These are phyloP conservation scores for Juncus effusus DNA, from an alignment of 176 grass and related monocot genomes.

Conservation along the genomic window DNA sequence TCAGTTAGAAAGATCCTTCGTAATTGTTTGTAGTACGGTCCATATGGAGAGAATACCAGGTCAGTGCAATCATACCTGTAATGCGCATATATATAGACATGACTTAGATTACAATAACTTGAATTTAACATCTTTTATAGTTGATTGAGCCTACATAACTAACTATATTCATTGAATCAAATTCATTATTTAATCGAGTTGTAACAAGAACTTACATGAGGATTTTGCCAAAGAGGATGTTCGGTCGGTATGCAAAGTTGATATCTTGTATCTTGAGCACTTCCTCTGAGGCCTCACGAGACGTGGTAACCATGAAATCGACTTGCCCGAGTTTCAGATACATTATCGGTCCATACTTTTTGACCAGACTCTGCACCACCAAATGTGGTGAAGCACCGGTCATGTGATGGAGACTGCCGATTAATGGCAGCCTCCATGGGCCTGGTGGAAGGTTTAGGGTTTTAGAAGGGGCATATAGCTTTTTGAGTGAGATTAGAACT, in stretches of 20 bases:
- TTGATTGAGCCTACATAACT: constrained; percentile 13
- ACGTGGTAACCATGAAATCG: constrained; percentile 1
- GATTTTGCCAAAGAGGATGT: neutral
- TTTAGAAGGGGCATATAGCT: neutral
- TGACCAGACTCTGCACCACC: neutral
- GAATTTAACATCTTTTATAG: constrained; percentile 5
- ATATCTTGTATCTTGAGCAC: neutral
- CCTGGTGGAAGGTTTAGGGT: constrained; percentile 15
- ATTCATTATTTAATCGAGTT: neutral
- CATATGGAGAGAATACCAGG: constrained; percentile 1
- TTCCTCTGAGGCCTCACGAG: neutral
- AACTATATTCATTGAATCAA: neutral
- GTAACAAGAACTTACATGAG: neutral
- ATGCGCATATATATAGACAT: neutral
- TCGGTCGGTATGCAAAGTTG: neutral
- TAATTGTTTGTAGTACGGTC: neutral
- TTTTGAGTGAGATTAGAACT: too few species aligned
- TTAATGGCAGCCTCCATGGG: constrained; percentile 7
- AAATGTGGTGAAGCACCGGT: neutral
- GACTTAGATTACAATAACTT: neutral
- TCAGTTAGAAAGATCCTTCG: constrained; percentile 16
- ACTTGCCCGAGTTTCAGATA: neutral
- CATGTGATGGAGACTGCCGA: constrained; percentile 12
- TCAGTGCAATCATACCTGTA: constrained; percentile 2
- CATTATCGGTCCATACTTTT: too few species aligned